Percentiles rank a stretch among this genome's conserved stretches.
Evolutionary conservation across 257 asterid genomes (phyloP).

Genomic region (Lavandula angustifolia): DNA sequence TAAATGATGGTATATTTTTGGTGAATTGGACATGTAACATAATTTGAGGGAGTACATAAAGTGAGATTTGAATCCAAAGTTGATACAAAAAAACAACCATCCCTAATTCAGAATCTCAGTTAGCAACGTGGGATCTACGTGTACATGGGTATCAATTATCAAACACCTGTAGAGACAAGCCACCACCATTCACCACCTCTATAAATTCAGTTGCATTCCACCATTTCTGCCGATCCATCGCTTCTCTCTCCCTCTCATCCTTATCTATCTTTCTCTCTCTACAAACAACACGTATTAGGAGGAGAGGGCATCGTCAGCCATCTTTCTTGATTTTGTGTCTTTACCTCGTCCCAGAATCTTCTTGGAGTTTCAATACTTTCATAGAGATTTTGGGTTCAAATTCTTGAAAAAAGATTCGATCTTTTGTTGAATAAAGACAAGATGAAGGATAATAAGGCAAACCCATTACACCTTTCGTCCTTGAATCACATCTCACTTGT

Average conservation of each 20-base stretch:
- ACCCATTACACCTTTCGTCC: conserved; percentile 79
- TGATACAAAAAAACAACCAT: neutral
- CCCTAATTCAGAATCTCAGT: conserved; percentile 31
- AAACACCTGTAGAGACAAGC: conserved; percentile 36
- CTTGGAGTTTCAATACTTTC: neutral
- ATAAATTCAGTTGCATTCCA: conserved; percentile 25
- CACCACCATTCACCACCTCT: neutral
- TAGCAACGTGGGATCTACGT: conserved; percentile 60
- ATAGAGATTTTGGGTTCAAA: conserved; percentile 16
- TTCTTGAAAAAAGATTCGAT: neutral
- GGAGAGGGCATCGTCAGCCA: neutral
- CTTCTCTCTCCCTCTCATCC: neutral
- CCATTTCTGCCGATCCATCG: conserved; percentile 27
- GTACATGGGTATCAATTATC: conserved; percentile 25
- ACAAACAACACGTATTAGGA: conserved; percentile 1
- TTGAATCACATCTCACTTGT: conserved; percentile 84
- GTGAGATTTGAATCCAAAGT: neutral
- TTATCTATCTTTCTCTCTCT: neutral
- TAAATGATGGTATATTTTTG: no score
- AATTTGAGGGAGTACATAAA: neutral
- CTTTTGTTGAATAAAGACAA: conserved; percentile 2
- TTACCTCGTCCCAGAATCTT: neutral
- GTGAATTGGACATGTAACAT: no score
- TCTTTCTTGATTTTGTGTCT: neutral
- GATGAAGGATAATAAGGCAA: conserved; percentile 63